Conservation (phyloP, 2,329 filamentous ascomycete species). For the Cytospora paraplurivora region DNA sequence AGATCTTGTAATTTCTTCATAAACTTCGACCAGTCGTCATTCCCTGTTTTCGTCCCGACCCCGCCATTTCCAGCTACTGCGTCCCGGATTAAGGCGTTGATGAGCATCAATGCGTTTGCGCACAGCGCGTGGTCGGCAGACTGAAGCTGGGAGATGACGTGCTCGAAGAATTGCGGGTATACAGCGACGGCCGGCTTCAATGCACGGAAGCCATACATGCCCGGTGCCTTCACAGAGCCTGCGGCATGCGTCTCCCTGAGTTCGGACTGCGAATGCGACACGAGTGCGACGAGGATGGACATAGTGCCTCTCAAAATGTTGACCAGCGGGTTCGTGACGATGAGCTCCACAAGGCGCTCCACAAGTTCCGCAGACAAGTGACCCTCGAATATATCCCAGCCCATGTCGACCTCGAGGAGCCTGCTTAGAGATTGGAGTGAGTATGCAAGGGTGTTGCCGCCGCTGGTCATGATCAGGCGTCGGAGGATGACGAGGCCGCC, state of each 20-base stretch:
- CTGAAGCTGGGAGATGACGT: slow-evolving; percentile 87
- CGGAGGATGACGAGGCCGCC: slow-evolving; percentile 82
- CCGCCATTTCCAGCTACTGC: slow-evolving; percentile 61
- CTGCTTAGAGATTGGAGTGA: slow-evolving; percentile 86
- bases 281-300: slow-evolving; percentile 92
- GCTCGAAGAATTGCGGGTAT: slow-evolving; percentile 91
- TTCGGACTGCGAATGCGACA: slow-evolving; percentile 75
- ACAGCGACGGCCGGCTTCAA: slow-evolving; percentile 89
- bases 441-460: slow-evolving; percentile 94
- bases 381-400: slow-evolving; percentile 84
- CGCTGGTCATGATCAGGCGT: slow-evolving; percentile 79
- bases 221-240: slow-evolving; percentile 46
- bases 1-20: slow-evolving; percentile 92
- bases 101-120: slow-evolving; percentile 90
- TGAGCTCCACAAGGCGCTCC: slow-evolving; percentile 81
- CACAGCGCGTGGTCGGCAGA: slow-evolving; percentile 95
- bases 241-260: slow-evolving; percentile 38
- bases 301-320: slow-evolving; percentile 97
- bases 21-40: slow-evolving; percentile 89
- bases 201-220: slow-evolving; percentile 83
- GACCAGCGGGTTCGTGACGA: slow-evolving; percentile 92
- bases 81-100: slow-evolving; percentile 94
- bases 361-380: slow-evolving; percentile 66
- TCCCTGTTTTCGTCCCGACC: slow-evolving; percentile 39
- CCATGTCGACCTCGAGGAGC: slow-evolving; percentile 93